Evolutionary conservation across 2,329 filamentous ascomycete genomes (phyloP).

Genomic region (Ambrosiella xylebori): DNA sequence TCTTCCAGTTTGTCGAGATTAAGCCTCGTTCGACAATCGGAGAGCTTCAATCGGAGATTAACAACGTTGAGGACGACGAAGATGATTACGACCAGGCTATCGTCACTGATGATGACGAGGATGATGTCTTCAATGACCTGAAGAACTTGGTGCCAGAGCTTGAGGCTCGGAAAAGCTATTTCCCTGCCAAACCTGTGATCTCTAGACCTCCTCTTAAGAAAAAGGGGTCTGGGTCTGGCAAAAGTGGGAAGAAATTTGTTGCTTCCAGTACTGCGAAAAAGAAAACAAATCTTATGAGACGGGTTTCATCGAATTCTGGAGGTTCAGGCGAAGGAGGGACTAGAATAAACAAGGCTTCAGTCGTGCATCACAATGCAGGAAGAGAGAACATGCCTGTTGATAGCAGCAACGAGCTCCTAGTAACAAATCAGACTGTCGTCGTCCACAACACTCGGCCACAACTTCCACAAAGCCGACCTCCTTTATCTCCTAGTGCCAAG

Average conservation of each 20-base stretch:
- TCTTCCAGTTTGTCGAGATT: not conserved
- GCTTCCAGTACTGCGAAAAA: constrained; percentile 16
- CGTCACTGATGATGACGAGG: not conserved
- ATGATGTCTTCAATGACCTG: not conserved
- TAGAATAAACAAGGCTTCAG: not conserved
- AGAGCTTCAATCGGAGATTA: not conserved
- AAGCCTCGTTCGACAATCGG: not conserved
- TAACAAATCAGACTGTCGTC: not conserved
- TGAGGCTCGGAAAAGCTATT: no score
- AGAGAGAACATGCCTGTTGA: no score
- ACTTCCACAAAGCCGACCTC: not conserved
- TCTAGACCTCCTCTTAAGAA: constrained; percentile 20
- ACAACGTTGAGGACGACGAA: not conserved
- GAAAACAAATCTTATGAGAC: not conserved
- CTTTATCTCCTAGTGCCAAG: not conserved
- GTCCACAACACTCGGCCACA: constrained; percentile 2
- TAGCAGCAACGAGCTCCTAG: no score
- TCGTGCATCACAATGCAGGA: not conserved
- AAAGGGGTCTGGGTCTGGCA: not conserved
- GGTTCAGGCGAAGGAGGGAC: not conserved
- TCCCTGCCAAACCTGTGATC: not conserved
- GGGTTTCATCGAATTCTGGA: not conserved
- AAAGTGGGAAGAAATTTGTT: constrained; percentile 21
- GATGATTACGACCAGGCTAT: not conserved
- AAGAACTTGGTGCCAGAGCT: not conserved